phyloP scores from a whole-genome alignment of 2,329 filamentous ascomycete genomes.

The Emergomyces pasteurianus region DNA sequence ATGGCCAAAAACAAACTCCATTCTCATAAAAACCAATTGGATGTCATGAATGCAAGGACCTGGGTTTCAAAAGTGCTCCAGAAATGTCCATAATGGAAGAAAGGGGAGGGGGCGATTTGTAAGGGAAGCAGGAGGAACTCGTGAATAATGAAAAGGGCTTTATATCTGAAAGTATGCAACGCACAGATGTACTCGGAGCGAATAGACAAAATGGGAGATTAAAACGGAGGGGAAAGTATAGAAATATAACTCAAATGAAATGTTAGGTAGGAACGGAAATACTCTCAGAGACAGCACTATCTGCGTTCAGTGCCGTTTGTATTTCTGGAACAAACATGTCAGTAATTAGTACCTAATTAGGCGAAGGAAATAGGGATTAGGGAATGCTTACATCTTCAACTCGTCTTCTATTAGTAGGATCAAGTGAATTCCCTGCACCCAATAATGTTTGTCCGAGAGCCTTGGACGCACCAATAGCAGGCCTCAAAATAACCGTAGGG shows the following conservation, averaged over 20 bases:
- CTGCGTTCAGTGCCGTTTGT: constrained; percentile 27
- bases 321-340: constrained; percentile 24
- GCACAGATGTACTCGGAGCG: background rate
- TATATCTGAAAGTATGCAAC: no score
- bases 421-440: constrained; percentile 83
- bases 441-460: constrained; percentile 80
- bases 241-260: no score
- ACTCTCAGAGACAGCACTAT: background rate
- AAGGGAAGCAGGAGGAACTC: background rate
- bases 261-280: background rate
- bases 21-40: background rate
- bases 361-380: background rate
- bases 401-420: constrained; percentile 66
- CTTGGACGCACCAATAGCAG: constrained; percentile 80
- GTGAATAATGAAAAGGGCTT: background rate
- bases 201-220: background rate
- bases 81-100: background rate
- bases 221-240: background rate
- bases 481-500: constrained; percentile 85
- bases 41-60: background rate
- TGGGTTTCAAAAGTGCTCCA: background rate
- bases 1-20: background rate
- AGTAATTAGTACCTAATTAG: background rate
- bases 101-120: background rate
- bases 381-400: constrained; percentile 72